These are phyloP conservation scores for Fraxinus sp. DNA, from an alignment of 305 asterid genomes.

Conservation along the genomic window DNA sequence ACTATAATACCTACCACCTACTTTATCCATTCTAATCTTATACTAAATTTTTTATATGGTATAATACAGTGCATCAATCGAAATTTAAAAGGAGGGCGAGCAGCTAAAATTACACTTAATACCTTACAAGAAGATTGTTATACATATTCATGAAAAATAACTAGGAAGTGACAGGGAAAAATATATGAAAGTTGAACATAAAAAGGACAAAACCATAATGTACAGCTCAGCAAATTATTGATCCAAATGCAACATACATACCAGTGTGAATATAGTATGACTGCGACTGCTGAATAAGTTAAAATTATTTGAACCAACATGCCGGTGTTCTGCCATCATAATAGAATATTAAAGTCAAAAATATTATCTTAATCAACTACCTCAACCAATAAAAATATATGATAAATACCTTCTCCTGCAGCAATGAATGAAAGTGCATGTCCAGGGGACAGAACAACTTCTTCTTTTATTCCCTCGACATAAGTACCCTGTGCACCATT, in stretches of 20 bases:
- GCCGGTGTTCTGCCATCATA: slow-evolving; percentile 72
- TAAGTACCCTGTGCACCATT: slow-evolving; percentile 73
- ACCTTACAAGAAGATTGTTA: slow-evolving; percentile 8
- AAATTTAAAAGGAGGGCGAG: slow-evolving; percentile 2
- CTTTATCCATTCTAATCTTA: not conserved
- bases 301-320: slow-evolving; percentile 95
- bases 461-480: slow-evolving; percentile 98
- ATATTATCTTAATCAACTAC: slow-evolving; percentile 7
- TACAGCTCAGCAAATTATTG: slow-evolving; percentile 22
- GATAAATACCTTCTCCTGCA: slow-evolving; percentile 86
- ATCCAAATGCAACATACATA: slow-evolving; percentile 30
- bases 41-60: not conserved
- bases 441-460: slow-evolving; percentile 97
- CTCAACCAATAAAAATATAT: slow-evolving; percentile 6
- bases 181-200: slow-evolving; percentile 9
- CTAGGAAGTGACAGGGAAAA: not conserved
- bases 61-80: not conserved
- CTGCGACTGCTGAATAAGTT: slow-evolving; percentile 97
- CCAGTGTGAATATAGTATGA: slow-evolving; percentile 97
- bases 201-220: not conserved
- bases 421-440: slow-evolving; percentile 99
- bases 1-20: slow-evolving; percentile 8
- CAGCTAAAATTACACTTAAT: not conserved
- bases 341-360: slow-evolving; percentile 14
- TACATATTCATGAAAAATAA: slow-evolving; percentile 1